These are phyloP conservation scores for Geotrichum klebahnii DNA, from an alignment of 1,139 yeast genomes.

Conservation along the genomic window DNA sequence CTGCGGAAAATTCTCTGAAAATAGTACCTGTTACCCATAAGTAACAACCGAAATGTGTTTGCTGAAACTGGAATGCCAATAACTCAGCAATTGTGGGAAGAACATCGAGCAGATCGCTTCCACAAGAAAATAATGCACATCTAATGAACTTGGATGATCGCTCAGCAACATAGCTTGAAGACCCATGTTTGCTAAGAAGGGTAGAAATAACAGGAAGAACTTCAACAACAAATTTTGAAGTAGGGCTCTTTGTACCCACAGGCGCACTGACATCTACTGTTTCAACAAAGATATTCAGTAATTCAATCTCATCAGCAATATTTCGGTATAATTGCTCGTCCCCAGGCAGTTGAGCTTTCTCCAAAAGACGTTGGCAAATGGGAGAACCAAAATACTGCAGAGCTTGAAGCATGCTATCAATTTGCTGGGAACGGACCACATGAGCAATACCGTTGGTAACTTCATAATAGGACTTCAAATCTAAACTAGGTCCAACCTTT, in stretches of 20 bases:
- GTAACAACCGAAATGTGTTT: conserved; percentile 73
- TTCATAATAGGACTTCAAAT: conserved; percentile 68
- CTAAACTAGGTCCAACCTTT: conserved; percentile 54
- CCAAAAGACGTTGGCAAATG: conserved; percentile 49
- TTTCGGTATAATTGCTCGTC: conserved; percentile 43
- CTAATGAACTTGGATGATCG: conserved; percentile 66
- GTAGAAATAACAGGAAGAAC: conserved; percentile 57
- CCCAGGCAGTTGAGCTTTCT: conserved; percentile 31
- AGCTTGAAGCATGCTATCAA: conserved; percentile 43
- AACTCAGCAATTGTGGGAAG: conserved; percentile 62
- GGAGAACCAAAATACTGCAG: conserved; percentile 66
- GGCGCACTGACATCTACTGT: conserved; percentile 42
- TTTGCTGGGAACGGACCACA: conserved; percentile 59
- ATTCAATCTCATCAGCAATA: conserved; percentile 74
- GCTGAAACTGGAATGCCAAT: conserved; percentile 62
- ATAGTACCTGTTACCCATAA: conserved; percentile 87
- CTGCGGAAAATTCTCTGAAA: conserved; percentile 68
- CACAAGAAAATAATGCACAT: conserved; percentile 62
- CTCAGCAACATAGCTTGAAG: conserved; percentile 62
- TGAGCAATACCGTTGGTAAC: conserved; percentile 88
- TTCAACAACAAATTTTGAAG: conserved; percentile 54
- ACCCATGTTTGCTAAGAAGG: conserved; percentile 53
- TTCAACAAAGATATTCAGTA: conserved; percentile 65
- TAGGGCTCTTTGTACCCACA: conserved; percentile 46
- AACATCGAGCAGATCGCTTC: conserved; percentile 58